Base-by-base conservation (phyloP, 164 flowering plant genomes). In the Paratinospora sagittata region DNA sequence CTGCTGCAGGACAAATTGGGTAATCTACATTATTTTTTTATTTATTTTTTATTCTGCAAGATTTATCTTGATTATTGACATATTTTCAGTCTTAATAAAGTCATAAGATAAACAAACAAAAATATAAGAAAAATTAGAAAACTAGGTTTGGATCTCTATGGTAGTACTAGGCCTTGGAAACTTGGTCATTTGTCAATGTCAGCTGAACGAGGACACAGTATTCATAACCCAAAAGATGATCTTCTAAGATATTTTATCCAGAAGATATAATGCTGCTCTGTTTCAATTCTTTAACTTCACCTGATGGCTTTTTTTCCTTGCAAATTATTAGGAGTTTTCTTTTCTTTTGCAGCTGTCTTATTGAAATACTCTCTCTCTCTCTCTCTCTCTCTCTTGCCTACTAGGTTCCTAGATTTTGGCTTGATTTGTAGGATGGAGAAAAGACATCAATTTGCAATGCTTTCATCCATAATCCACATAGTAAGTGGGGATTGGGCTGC, bases 381-480 rank as follows among this genome's bases (percentile, higher is more conserved):
- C 34, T 19, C 73, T n/a, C 34, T 30, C 34, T 30, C 34, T 30
- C 34, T 30, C 34, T 30, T 67, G 34, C 70, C 1, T 76, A 65
- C 45, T 74, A 95, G 97, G 85, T 92, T 92, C 85, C 84, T 95
- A 74, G 99, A 95, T 82, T 95, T 95, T 85, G 99, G 99, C 63
- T 84, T 92, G 81, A 80, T 92, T 70, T 95, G 99, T 77, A 92
- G 85, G 72, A 91, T 95, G 97, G 87, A 95, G 80, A 87, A 82
- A 80, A 95, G 82, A 73, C 99, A 95, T 82, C 96, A 90, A 78
- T 80, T 76, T 78, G 97, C 99, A 8, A 92, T 95, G 96, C 96
- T 95, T 72, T 91, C 93, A 41, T 86, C 97, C 47, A 89, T 92
- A 52, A 84, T 95, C 70, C 93, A 95, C 81, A 91, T 95, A 58